Evolutionary conservation across 2,329 filamentous ascomycete species (phyloP), one percentile per base, ranked within the genome.

Genomic region (Cladosporium phlei): DNA sequence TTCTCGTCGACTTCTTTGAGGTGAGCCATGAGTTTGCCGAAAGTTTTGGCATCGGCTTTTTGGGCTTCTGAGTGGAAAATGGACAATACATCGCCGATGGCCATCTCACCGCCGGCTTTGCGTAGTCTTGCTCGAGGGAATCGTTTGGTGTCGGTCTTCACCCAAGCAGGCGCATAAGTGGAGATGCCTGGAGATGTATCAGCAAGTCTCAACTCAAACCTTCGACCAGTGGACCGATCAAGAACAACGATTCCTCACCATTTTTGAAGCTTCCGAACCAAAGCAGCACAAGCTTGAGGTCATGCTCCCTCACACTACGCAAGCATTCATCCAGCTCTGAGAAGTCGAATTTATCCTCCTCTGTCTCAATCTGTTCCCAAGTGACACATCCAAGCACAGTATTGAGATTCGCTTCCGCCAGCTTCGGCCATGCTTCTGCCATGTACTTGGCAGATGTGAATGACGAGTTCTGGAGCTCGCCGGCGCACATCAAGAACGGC

Each of bases 221-320:
- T n/a, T n/a, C n/a, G n/a, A n/a, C n/a, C n/a, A n/a, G n/a, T n/a
- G n/a, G n/a, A n/a, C n/a, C n/a, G n/a, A n/a, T 5, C 37, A 16
- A 14, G 12, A 3, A 6, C 10, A 20, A 32, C 16, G 32, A n/a
- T 17, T 14, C 49, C 56, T 6, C 59, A 70, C 58, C 71, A 55
- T 74, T 74, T 54, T 74, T 74, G 59, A 69, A 74, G 12, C 65
- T 67, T 5, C 70, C 71, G 54, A 74, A 73, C 71, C 71, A 74
- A 8, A 74, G 54, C 22, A 74, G 51, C 0, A 73, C 59, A 10
- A 74, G 55, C 27, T 64, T 63, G 20, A 73, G 51, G 3, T 54
- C 63, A 51, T 71, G 60, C 30, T 57, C 49, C 12, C 68, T 56
- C 5, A 69, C 70, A 34, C 56, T 67, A 1, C 56, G 12, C 24